phyloP scores from a whole-genome alignment of 177 flowering plant species.

The Vitis hybrid region DNA sequence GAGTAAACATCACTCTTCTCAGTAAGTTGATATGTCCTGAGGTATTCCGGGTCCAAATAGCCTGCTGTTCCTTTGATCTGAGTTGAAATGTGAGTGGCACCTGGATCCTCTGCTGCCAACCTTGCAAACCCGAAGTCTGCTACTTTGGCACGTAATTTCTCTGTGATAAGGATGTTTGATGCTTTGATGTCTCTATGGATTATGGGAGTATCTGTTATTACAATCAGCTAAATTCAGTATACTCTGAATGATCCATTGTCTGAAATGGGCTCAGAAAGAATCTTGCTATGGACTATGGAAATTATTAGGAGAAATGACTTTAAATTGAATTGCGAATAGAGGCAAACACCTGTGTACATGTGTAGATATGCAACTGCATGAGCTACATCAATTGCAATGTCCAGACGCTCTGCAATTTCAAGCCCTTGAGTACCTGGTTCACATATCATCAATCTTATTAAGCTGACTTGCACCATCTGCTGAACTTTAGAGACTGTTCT shows the following conservation, averaged over 20 bases:
- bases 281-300: background rate
- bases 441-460: no score
- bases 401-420: conserved; percentile 53
- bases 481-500: no score
- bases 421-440: conserved; percentile 50
- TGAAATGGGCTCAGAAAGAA: background rate
- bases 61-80: conserved; percentile 78
- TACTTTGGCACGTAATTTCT: conserved; percentile 70
- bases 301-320: background rate
- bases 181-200: conserved; percentile 82
- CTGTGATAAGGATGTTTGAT: conserved; percentile 71
- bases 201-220: conserved; percentile 55
- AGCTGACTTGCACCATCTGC: no score
- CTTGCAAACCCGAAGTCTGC: conserved; percentile 83
- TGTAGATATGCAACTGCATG: conserved; percentile 81
- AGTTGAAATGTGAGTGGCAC: conserved; percentile 69
- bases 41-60: conserved; percentile 79
- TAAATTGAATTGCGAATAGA: background rate
- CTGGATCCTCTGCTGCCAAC: conserved; percentile 35
- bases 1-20: conserved; percentile 88
- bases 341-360: conserved; percentile 50
- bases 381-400: conserved; percentile 79
- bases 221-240: background rate
- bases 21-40: conserved; percentile 66
- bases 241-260: background rate